Percentiles rank a stretch among this genome's conserved stretches.
Conservation (phyloP, 345 rosid species). For the Firmiana major region DNA sequence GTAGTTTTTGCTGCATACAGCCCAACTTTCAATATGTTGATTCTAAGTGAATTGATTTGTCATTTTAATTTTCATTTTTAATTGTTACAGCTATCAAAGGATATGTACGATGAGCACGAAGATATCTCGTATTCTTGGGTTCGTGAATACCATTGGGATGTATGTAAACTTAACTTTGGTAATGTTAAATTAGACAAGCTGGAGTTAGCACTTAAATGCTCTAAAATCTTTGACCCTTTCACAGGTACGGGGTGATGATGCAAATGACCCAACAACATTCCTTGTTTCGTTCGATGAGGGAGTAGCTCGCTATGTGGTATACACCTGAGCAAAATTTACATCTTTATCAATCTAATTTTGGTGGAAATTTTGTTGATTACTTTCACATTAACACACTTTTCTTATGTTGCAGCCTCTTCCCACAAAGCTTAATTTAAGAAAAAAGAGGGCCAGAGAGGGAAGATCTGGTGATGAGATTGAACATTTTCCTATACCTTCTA, state of each 20-base stretch:
- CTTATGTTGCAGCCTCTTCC: constrained; percentile 71
- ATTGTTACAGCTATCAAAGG: constrained; percentile 67
- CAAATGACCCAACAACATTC: constrained; percentile 67
- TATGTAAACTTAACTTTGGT: constrained; percentile 37
- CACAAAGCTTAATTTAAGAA: constrained; percentile 72
- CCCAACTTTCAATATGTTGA: background rate
- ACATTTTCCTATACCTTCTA: constrained; percentile 79
- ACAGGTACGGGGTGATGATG: constrained; percentile 72
- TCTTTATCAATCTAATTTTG: constrained; percentile 3
- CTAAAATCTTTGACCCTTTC: constrained; percentile 14
- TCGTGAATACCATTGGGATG: constrained; percentile 94
- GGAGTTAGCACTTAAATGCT: background rate
- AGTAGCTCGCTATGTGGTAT: constrained; percentile 81
- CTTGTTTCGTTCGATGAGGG: constrained; percentile 75
- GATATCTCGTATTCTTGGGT: constrained; percentile 84
- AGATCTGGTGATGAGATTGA: constrained; percentile 79
- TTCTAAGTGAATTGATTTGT: background rate
- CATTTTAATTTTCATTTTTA: background rate
- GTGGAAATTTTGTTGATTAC: background rate
- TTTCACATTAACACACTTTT: background rate
- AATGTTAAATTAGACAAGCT: background rate
- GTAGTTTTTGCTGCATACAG: background rate
- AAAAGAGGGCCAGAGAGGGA: constrained; percentile 85
- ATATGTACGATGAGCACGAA: constrained; percentile 69
- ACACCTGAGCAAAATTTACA: constrained; percentile 6